Evolutionary conservation across 139 green algal species (phyloP).

Genomic region (Chlamydomonas sp.): DNA sequence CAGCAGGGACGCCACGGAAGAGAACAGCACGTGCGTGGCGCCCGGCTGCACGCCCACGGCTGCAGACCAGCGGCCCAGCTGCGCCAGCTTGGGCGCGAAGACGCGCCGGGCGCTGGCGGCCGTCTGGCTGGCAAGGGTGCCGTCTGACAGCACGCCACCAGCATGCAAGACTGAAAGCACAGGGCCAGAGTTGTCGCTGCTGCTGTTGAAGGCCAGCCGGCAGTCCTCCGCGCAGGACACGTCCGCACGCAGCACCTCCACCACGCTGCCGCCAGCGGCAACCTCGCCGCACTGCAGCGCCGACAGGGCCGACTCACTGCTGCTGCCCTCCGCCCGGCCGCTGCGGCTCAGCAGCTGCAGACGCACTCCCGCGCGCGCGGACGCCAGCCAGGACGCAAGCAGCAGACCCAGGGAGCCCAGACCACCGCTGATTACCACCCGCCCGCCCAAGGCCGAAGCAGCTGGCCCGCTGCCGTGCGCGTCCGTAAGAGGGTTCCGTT

Average conservation of each 20-base stretch:
- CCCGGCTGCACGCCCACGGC: slow-evolving; percentile 36
- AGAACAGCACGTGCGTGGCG: slow-evolving; percentile 65
- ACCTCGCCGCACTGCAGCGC: neutral
- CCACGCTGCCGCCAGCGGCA: neutral
- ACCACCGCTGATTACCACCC: slow-evolving; percentile 75
- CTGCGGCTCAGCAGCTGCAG: slow-evolving; percentile 65
- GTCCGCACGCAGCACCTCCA: slow-evolving; percentile 31
- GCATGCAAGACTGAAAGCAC: slow-evolving; percentile 65
- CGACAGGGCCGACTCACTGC: neutral
- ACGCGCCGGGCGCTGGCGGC: slow-evolving; percentile 45
- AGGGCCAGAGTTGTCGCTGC: neutral
- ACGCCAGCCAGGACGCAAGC: slow-evolving; percentile 67
- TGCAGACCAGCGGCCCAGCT: slow-evolving; percentile 12
- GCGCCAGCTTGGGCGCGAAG: slow-evolving; percentile 63
- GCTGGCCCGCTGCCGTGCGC: neutral
- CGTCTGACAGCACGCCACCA: slow-evolving; percentile 71
- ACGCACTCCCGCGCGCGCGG: slow-evolving; percentile 24
- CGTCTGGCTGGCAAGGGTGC: slow-evolving; percentile 61
- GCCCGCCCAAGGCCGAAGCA: neutral
- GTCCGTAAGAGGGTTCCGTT: neutral
- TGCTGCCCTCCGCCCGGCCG: slow-evolving; percentile 32
- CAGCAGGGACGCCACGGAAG: slow-evolving; percentile 71
- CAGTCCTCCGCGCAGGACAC: slow-evolving; percentile 21
- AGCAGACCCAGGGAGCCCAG: slow-evolving; percentile 74
- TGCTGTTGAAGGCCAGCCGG: neutral